Percentiles rank a stretch among this genome's conserved stretches.
Conservation (phyloP, 768 basidiomycete species). For the Calocybe gangraenosa region DNA sequence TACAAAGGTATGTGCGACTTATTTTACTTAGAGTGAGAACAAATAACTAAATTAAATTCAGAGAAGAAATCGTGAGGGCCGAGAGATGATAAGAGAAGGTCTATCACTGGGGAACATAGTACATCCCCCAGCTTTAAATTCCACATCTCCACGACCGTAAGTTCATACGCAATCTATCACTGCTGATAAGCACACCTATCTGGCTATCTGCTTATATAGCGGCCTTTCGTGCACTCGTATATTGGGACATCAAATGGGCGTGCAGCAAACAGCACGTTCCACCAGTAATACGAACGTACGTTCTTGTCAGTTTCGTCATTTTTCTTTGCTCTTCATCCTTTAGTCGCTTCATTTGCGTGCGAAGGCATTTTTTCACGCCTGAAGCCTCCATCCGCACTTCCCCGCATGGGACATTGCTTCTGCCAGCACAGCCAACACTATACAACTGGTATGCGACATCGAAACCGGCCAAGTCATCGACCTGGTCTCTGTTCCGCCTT, state of each 20-base stretch:
- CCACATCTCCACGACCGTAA: slow-evolving; percentile 25
- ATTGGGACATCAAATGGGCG: slow-evolving; percentile 35
- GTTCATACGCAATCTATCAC: not conserved
- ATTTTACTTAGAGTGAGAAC: no score
- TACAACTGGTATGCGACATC: slow-evolving; percentile 23
- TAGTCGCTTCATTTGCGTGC: no score
- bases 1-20: slow-evolving; percentile 29
- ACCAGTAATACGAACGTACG: slow-evolving; percentile 17
- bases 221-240: slow-evolving; percentile 39
- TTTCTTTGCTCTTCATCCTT: no score
- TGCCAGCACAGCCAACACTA: no score
- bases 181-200: no score
- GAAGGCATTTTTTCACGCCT: no score
- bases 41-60: not conserved
- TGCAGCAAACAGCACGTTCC: slow-evolving; percentile 17
- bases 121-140: no score
- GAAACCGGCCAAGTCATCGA: slow-evolving; percentile 20
- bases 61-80: slow-evolving; percentile 28
- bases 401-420: no score
- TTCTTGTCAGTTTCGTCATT: not conserved
- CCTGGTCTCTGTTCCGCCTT: slow-evolving; percentile 14
- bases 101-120: slow-evolving; percentile 18
- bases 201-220: slow-evolving; percentile 19
- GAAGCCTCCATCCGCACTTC: no score
- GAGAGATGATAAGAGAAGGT: slow-evolving; percentile 17